Evolutionary conservation across 2,329 filamentous ascomycete genomes (phyloP), one percentile per base, ranked within the genome.

Genomic region (Aspergillus luchuensis): DNA sequence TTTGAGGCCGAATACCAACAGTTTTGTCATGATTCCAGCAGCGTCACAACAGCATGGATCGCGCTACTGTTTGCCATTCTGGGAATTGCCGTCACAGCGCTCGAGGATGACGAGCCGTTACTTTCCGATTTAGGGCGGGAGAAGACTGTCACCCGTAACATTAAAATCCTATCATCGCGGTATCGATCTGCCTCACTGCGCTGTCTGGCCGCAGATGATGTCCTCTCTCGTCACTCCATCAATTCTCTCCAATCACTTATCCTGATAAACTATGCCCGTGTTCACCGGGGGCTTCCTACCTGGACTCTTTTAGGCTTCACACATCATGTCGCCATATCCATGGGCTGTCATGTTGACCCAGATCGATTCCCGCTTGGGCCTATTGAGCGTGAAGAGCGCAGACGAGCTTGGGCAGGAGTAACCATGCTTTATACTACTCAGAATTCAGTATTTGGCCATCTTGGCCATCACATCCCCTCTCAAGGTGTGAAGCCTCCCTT

Each of bases 301-400:
- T 79, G 77, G 76, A 73, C 76, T 5, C 62, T 79, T 6, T 63
- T 79, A 8, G 77, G 77, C 8, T 71, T 76, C 38, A 74, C 76
- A 2, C 72, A 77, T 45, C 72, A 79, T 56, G 72, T 78, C 43
- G 75, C 76, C n/a, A 72, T 78, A 39, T 72, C 72, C 0, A 76
- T 79, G 69, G 77, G 77, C 6, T 78, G 76, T 41, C 77, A 79
- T 60, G 66, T 79, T 11, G 77, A 79, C 49, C 76, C 77, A 8
- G 71, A 74, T 19, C 66, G 71, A 36, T 77, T 79, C 38, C 62
- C 63, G 2, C 66, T 79, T 1, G 71, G 70, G 11, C 60, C 69
- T 2, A 68, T 79, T 5, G 72, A 77, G 63, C 70, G 71, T 11
- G 77, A 79, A 62, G 72, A 78, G 58, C 68, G 77, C 47, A 71